Evolutionary conservation across 1,139 yeast genomes (phyloP), one percentile per base, ranked within the genome.

Genomic region (Geotrichum klebahnii): DNA sequence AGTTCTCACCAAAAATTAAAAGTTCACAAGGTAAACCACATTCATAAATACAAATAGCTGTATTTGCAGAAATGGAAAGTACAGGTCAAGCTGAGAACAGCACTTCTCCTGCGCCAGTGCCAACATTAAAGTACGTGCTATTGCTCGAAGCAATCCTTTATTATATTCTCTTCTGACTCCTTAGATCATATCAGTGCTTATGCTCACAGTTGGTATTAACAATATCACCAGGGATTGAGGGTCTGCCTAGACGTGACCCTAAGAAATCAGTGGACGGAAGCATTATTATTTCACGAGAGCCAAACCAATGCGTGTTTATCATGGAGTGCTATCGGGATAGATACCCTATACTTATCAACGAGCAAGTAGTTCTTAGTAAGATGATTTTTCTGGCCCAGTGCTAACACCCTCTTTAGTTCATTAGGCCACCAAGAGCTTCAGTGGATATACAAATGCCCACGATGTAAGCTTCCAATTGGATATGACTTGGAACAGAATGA

Each of bases 361-460:
- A 48, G 46, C 37, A 22, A 48, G 52, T 40, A 17, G 5, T 20
- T 8, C 12, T 33, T 43, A 8, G 3, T 33, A 3, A 6, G 22
- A 17, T 20, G 5, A 17, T 14, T 26, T 2, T 22, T 38, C 12
- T 24, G n/a, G n/a, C n/a, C n/a, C n/a, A n/a, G n/a, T n/a, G n/a
- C n/a, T n/a, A n/a, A n/a, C n/a, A n/a, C n/a, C n/a, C n/a, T 38
- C 19, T 38, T 24, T 28, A 31, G 29, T 20, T 19, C 12, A 6
- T 44, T 26, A n/a, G 35, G 42, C 6, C 14, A 35, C 6, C 29
- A 43, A 12, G 54, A 51, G 20, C 32, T 41, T 5, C 46, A 49
- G 50, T 51, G 52, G 50, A 23, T 51, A 16, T 40, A 48, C 23
- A 40, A 44, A 20, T 51, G 54, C 31, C 50, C 49, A 17, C 39